Base-by-base conservation (phyloP, 495 filamentous ascomycete genomes). In the Penicillium crystallinum region DNA sequence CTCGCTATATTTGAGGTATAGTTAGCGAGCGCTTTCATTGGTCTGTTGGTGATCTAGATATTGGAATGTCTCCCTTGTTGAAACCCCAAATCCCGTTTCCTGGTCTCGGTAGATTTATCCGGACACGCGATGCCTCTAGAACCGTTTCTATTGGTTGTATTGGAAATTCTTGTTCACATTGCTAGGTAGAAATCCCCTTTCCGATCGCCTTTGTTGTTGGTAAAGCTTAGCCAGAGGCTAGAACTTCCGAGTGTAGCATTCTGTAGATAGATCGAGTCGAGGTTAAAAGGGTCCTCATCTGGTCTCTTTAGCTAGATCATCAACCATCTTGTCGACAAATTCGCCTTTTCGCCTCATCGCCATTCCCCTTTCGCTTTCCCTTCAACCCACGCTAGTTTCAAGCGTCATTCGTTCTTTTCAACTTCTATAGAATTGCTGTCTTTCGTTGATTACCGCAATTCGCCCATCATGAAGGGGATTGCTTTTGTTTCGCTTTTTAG, bases 401-500 rank as follows among this genome's bases (percentile, higher is more conserved):
- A 18, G 40, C 40, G 40, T 43, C 30, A 47, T 47, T 23, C 29
- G 4, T 29, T 51, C 47, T 3, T 53, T 8, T 31, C 40, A 27
- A 10, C n/a, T 30, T 29, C 14, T 25, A 35, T 35, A n/a, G 25
- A 40, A 39, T 61, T 57, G 48, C 52, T 56, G 49, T 55, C 54
- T 61, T 4, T 55, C 54, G 34, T 60, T 63, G 21, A 57, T 37
- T 14, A 11, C 42, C 36, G 53, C 56, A 59, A 54, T 46, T 57
- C 11, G 14, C 51, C 58, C 46, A 66, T 39, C 47, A 64, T 67
- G 63, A 64, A 55, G 55, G 30, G 49, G 35, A 30, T 66, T 29
- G 41, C 60, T 17, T 49, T 66, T 2, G 29, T 67, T 34, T 59
- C 64, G 39, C 51, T 73, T 29, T 54, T 70, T 12, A 38, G 51